These are phyloP conservation scores for Monosporascus sp. DNA, from an alignment of 2,329 filamentous ascomycete genomes.

Conservation along the genomic window DNA sequence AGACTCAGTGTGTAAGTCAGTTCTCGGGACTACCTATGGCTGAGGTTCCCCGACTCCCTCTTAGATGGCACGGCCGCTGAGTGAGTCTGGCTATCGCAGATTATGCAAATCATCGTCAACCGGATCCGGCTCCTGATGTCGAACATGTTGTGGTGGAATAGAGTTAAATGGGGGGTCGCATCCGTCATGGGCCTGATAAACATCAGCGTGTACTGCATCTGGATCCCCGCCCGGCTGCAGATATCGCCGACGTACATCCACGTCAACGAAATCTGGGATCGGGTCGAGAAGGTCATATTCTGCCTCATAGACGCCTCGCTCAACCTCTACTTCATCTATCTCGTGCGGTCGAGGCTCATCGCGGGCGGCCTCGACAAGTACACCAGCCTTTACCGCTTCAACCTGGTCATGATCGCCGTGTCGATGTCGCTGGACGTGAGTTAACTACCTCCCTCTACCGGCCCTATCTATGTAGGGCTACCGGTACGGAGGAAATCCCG, in stretches of 20 bases:
- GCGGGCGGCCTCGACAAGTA: slow-evolving; percentile 38
- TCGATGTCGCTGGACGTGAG: slow-evolving; percentile 38
- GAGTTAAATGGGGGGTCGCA: slow-evolving; percentile 34
- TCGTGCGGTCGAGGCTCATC: slow-evolving; percentile 34
- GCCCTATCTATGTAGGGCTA: too few species aligned
- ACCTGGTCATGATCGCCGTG: slow-evolving; percentile 34
- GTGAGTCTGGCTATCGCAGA: too few species aligned
- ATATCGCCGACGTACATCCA: slow-evolving; percentile 27
- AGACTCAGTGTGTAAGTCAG: slow-evolving; percentile 29
- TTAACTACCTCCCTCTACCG: background rate
- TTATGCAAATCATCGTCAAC: slow-evolving; percentile 44
- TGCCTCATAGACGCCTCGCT: slow-evolving; percentile 35
- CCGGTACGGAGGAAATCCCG: too few species aligned
- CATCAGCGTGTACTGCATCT: slow-evolving; percentile 40
- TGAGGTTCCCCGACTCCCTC: too few species aligned
- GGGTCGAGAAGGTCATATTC: slow-evolving; percentile 38
- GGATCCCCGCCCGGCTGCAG: slow-evolving; percentile 39
- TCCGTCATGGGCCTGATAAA: slow-evolving; percentile 35
- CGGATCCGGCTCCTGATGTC: slow-evolving; percentile 36
- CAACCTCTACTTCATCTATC: slow-evolving; percentile 39
- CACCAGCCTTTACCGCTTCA: slow-evolving; percentile 35
- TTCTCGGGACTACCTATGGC: too few species aligned
- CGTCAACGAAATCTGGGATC: slow-evolving; percentile 41
- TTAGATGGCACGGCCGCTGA: too few species aligned
- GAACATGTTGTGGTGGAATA: slow-evolving; percentile 22